A percentile compares a stretch with the other conserved stretches of the same genome.
These are phyloP conservation scores for Xerocomus spinulosus DNA, from an alignment of 768 basidiomycete species.

Conservation along the genomic window DNA sequence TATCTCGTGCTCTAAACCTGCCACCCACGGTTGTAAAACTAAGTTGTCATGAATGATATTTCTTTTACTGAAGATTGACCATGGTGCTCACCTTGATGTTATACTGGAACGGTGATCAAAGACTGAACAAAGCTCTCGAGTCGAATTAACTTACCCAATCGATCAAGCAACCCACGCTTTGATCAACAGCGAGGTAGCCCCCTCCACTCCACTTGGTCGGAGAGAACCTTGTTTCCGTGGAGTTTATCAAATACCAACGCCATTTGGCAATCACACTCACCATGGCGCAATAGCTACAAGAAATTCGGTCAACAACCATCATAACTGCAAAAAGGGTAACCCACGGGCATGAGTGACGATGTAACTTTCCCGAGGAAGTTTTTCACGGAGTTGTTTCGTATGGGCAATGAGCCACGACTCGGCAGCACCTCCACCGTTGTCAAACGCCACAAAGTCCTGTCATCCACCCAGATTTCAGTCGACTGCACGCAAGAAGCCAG, in stretches of 20 bases:
- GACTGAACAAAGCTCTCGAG: background rate
- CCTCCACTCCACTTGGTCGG: slow-evolving; percentile 32
- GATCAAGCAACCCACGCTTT: slow-evolving; percentile 37
- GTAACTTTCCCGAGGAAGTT: slow-evolving; percentile 29
- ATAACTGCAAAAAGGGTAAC: slow-evolving; percentile 3
- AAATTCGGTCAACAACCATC: background rate
- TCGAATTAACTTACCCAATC: slow-evolving; percentile 35
- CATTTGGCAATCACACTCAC: background rate
- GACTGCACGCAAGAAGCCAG: background rate
- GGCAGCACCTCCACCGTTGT: slow-evolving; percentile 30
- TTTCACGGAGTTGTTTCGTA: slow-evolving; percentile 26
- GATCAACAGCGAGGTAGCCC: slow-evolving; percentile 38
- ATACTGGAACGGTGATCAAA: slow-evolving; percentile 27
- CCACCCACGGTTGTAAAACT: slow-evolving; percentile 26
- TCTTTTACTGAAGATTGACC: background rate
- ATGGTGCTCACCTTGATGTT: slow-evolving; percentile 34
- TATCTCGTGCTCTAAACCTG: background rate
- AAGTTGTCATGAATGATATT: background rate
- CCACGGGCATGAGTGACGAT: slow-evolving; percentile 33
- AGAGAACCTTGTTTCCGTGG: slow-evolving; percentile 28
- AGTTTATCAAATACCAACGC: background rate
- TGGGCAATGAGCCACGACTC: slow-evolving; percentile 31
- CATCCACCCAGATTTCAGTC: background rate
- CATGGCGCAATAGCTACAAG: slow-evolving; percentile 39
- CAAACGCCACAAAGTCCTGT: slow-evolving; percentile 31